phyloP scores from a whole-genome alignment of 192 early-diverging fungal species.

The Coemansia sp. region DNA sequence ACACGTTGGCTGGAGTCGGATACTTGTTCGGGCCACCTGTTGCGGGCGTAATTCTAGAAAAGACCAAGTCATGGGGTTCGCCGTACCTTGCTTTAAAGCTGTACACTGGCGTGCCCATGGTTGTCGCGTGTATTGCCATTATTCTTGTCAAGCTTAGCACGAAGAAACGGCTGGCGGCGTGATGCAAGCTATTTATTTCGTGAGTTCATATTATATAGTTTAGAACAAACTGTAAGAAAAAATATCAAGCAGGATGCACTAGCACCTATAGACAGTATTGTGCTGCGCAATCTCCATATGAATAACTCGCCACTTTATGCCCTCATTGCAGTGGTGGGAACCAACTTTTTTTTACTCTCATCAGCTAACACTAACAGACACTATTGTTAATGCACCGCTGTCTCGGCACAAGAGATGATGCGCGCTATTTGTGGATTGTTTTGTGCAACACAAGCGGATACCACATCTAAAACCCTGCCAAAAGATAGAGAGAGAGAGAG shows the following conservation, averaged over 20 bases:
- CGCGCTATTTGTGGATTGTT: not conserved
- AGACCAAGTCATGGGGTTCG: constrained; percentile 49
- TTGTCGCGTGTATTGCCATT: constrained; percentile 45
- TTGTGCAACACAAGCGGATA: not conserved
- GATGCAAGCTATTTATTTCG: not conserved
- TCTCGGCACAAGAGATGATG: not conserved
- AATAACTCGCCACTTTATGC: not conserved
- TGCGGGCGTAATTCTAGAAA: constrained; percentile 51
- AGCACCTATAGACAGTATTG: not conserved
- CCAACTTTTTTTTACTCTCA: not conserved
- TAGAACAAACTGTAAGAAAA: not conserved
- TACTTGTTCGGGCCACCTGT: constrained; percentile 54
- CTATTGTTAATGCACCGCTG: not conserved
- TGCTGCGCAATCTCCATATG: not conserved
- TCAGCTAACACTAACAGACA: not conserved
- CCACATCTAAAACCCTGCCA: not conserved
- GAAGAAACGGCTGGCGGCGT: constrained; percentile 11
- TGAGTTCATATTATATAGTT: not conserved
- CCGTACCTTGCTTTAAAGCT: constrained; percentile 52
- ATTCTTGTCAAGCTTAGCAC: constrained; percentile 32
- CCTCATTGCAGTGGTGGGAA: not conserved
- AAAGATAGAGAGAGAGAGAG: not conserved
- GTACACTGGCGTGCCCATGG: constrained; percentile 49
- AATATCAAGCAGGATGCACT: not conserved
- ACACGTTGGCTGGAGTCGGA: constrained; percentile 47